Base-by-base conservation (phyloP, 768 basidiomycete species). In the Strobilomyces dryophilus region DNA sequence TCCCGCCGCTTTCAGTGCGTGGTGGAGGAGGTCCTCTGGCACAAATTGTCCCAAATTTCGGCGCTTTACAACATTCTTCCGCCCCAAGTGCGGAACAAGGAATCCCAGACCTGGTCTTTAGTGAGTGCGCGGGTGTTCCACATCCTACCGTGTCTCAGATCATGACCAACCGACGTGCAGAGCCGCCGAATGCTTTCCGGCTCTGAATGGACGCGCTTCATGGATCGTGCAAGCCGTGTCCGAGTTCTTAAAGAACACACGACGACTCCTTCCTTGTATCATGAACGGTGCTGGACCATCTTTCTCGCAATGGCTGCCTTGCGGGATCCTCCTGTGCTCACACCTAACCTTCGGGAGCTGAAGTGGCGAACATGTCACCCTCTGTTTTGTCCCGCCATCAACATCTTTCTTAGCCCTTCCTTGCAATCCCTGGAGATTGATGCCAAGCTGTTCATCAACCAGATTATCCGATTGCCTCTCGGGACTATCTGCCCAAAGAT, bases 1-100 rank as follows among this genome's bases (percentile, higher is more conserved):
- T 67, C 65, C 46, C 57, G 47, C 15, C 36, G 21, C 12, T 67
- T 69, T 46, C 55, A 56, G 42, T 34, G 44, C 18, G 43, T 49
- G 2, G 66, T 54, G 7, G 63, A 67, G 20, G 58, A 43, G 36
- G 46, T 67, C 11, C 52, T 69, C n/a, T 67, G 66, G 66, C 41
- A 48, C 43, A 31, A 56, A 17, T 18, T 63, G 15, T 45, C 41
- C 40, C 34, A 20, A 43, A 44, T 63, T 18, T 49, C 51, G 11
- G 31, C 54, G 7, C 47, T 65, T 14, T 56, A 56, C 42, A 44
- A 56, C 26, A 51, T 54, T 32, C 63, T 65, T 40, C 64, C 63
- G 17, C 21, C 41, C 1, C 58, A 45, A 42, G 58, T 65, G 32
- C 54, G 43, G 14, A 41, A 20, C 21, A 63, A 26, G 34, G 58